These are phyloP conservation scores for Schrenkiella parvula DNA, from an alignment of 345 rosid genomes.

Conservation along the genomic window DNA sequence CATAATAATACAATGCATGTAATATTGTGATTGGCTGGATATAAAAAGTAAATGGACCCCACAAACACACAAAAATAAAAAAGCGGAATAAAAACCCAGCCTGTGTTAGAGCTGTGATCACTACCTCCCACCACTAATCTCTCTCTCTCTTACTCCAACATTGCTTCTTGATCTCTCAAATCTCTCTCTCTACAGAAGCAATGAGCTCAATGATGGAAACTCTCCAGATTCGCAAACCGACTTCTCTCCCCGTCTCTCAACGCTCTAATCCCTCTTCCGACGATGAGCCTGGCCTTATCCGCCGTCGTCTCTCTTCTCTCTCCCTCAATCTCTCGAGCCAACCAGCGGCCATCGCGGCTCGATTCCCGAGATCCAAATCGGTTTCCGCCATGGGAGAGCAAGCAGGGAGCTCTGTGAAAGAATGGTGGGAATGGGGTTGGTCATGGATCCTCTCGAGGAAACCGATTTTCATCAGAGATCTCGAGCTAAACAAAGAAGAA, in stretches of 20 bases:
- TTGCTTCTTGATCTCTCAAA: constrained; percentile 8
- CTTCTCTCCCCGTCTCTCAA: constrained; percentile 56
- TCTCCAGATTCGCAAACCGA: constrained; percentile 46
- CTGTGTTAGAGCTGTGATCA: constrained; percentile 53
- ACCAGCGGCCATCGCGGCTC: constrained; percentile 32
- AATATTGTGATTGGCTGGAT: constrained; percentile 27
- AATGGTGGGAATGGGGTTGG: constrained; percentile 91
- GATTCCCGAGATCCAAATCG: constrained; percentile 58
- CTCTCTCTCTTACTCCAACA: not conserved
- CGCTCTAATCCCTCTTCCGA: constrained; percentile 1
- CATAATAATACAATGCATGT: not conserved
- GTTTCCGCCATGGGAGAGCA: constrained; percentile 55
- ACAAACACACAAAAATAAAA: constrained; percentile 17
- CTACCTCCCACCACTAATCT: constrained; percentile 28
- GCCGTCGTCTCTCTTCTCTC: constrained; percentile 79
- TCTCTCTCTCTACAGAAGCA: not conserved
- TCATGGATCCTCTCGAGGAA: constrained; percentile 80
- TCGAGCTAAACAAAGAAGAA: constrained; percentile 80
- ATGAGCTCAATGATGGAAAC: constrained; percentile 66
- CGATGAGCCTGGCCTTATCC: constrained; percentile 35
- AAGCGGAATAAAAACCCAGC: constrained; percentile 44
- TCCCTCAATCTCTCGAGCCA: constrained; percentile 46
- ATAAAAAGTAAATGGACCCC: constrained; percentile 30
- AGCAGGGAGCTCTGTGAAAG: constrained; percentile 53
- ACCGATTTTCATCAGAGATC: constrained; percentile 69